These are phyloP conservation scores for Pyronema domesticum DNA, from an alignment of 495 filamentous ascomycete genomes.

Conservation along the genomic window DNA sequence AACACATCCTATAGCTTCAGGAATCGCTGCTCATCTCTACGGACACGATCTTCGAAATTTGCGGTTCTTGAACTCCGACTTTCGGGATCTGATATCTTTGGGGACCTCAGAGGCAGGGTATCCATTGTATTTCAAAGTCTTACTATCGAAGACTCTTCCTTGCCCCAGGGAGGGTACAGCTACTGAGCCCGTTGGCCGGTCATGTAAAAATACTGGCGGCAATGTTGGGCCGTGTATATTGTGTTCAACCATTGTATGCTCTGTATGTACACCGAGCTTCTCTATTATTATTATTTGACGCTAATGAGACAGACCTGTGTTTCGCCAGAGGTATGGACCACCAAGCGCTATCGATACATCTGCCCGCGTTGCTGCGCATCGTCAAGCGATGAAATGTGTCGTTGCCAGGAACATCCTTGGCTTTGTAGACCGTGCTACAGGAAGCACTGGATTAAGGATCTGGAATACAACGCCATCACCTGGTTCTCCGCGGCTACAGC, in stretches of 20 bases:
- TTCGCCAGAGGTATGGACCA: conserved; percentile 3
- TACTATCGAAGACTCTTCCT: conserved; percentile 1
- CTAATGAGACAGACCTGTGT: conserved; percentile 2
- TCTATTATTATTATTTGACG: not conserved
- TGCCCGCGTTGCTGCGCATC: not conserved
- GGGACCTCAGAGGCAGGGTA: not conserved
- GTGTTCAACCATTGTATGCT: not conserved
- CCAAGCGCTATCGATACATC: conserved; percentile 1
- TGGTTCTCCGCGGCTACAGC: not conserved
- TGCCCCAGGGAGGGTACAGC: not conserved
- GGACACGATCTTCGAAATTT: conserved; percentile 1
- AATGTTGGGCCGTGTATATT: conserved; percentile 4
- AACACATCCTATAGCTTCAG: not conserved
- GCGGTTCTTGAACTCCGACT: not conserved
- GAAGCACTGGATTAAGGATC: not conserved
- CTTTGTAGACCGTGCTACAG: conserved; percentile 1
- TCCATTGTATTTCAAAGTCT: not conserved
- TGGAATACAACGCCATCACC: not conserved
- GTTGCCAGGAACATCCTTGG: not conserved
- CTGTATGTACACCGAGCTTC: not conserved
- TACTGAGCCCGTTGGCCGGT: not conserved
- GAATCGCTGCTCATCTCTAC: not conserved
- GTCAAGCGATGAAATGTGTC: not conserved
- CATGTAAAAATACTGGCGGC: not conserved
- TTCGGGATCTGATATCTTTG: not conserved